Evolutionary conservation across 805 yeast species (phyloP), one percentile per base, ranked within the genome.

Genomic region (Barnettozyma salicaria): DNA sequence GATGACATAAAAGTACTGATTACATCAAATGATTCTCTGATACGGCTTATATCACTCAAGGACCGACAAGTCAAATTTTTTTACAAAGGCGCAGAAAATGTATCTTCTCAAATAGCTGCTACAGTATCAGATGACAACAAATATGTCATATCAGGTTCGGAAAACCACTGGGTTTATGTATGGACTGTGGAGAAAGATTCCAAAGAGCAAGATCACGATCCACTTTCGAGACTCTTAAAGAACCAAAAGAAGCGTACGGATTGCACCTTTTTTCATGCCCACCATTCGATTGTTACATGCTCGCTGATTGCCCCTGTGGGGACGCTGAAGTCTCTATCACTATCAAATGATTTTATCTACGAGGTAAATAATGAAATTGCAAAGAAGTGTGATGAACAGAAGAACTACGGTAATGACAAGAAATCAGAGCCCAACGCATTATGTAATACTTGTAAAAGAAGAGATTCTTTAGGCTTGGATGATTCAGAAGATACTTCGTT

Each of bases 111-210:
- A 28, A 81, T 84, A 34, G 67, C 67, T 10, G 96, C 96, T 0
- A 59, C 74, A 0, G 52, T 73, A 3, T 74, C 79, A 18, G 85
- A 76, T 35, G 78, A 78, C 48, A 60, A 66, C 36, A 52, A 61
- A 10, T 74, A 73, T 50, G 70, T 88, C 6, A 69, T 88, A 7
- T 68, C 83, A 7, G 95, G 95, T 0, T 82, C 94, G 10, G 96
- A 89, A 55, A 92, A 89, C 60, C 86, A 84, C 48, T 78, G 88
- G 78, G 74, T 84, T 11, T 89, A 88, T 52, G 62, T 85, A 10
- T 90, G 97, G 97, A 70, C 72, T 38, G 58, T 70, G 8, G 44
- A 54, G 17, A 61, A 57, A 29, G 53, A 53, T 5, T 56, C 47
- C 10, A 20, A 32, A 11, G 28, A 22, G 8, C 32, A 32, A 17